These are phyloP conservation scores for Phytophthora rubi DNA, from an alignment of 352 stramenopile genomes.

Conservation along the genomic window DNA sequence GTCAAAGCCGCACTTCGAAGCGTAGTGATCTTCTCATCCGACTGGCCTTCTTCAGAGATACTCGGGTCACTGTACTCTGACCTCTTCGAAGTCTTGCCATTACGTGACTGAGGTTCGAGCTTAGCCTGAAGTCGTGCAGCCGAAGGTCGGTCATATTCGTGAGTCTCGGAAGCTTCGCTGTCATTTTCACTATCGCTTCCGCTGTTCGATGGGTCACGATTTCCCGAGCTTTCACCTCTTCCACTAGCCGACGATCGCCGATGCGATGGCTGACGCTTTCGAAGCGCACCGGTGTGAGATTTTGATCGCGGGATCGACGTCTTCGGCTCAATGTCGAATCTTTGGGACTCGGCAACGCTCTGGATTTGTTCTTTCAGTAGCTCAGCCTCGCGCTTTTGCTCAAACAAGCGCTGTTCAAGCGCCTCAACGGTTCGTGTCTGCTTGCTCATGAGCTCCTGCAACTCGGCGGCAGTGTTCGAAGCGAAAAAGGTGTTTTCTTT, in stretches of 20 bases:
- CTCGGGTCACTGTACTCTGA: conserved; percentile 31
- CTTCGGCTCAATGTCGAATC: conserved; percentile 5
- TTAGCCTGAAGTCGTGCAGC: conserved; percentile 19
- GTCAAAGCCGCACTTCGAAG: conserved; percentile 20
- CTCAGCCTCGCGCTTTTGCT: conserved; percentile 66
- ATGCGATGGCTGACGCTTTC: conserved; percentile 18
- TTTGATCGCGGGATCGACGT: conserved; percentile 35
- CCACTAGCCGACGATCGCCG: conserved; percentile 15
- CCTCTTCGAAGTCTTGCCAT: conserved; percentile 6
- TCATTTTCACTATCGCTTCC: conserved; percentile 58
- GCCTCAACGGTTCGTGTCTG: conserved; percentile 59
- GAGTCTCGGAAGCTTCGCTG: conserved; percentile 43
- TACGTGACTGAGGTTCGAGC: neutral
- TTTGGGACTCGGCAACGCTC: conserved; percentile 15
- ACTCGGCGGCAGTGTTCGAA: conserved; percentile 60
- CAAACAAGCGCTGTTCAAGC: conserved; percentile 61
- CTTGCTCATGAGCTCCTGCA: conserved; percentile 64
- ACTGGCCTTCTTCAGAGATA: conserved; percentile 11
- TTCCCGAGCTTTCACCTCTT: conserved; percentile 14
- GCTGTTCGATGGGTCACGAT: conserved; percentile 28
- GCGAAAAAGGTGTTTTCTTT: conserved; percentile 80
- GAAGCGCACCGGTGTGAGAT: conserved; percentile 33
- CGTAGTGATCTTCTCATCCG: conserved; percentile 17
- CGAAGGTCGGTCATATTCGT: conserved; percentile 30
- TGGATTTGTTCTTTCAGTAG: conserved; percentile 56